A percentile compares a stretch with the other conserved stretches of the same genome.
phyloP scores from a whole-genome alignment of 2,329 filamentous ascomycete species.

The Ilyonectria mors-panacis region DNA sequence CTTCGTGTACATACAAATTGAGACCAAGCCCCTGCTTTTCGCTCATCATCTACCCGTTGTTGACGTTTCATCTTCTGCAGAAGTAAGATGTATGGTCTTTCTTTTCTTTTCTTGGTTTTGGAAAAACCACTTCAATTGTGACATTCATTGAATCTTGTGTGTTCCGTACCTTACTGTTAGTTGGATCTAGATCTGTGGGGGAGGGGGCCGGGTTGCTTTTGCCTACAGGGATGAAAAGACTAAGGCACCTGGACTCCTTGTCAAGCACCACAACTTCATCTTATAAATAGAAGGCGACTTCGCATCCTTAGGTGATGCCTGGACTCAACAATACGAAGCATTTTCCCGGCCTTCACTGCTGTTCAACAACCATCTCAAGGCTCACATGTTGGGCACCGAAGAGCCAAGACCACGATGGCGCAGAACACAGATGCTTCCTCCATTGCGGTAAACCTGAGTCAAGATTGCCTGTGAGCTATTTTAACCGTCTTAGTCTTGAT shows the following conservation, averaged over 20 bases:
- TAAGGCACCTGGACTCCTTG: too few species aligned
- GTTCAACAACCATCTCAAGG: neutral
- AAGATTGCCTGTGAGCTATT: conserved; percentile 1
- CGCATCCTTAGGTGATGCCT: too few species aligned
- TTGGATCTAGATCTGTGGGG: neutral
- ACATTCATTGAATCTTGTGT: neutral
- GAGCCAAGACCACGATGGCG: conserved; percentile 1
- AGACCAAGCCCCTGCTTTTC: too few species aligned
- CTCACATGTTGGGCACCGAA: neutral
- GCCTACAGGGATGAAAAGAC: too few species aligned
- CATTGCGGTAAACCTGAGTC: neutral
- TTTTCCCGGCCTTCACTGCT: neutral
- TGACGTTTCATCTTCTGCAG: neutral
- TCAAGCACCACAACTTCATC: neutral
- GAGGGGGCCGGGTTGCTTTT: neutral
- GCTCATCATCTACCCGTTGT: neutral
- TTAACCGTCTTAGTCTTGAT: too few species aligned
- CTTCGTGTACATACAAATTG: too few species aligned
- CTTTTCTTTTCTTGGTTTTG: neutral
- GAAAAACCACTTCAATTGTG: neutral
- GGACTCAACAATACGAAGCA: neutral
- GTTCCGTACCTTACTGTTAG: neutral
- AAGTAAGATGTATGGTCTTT: conserved; percentile 1
- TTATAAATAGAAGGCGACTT: neutral
- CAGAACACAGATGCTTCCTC: conserved; percentile 5